Evolutionary conservation across 169 alveolate species (phyloP).

Genomic region (Plasmodium gaboni): DNA sequence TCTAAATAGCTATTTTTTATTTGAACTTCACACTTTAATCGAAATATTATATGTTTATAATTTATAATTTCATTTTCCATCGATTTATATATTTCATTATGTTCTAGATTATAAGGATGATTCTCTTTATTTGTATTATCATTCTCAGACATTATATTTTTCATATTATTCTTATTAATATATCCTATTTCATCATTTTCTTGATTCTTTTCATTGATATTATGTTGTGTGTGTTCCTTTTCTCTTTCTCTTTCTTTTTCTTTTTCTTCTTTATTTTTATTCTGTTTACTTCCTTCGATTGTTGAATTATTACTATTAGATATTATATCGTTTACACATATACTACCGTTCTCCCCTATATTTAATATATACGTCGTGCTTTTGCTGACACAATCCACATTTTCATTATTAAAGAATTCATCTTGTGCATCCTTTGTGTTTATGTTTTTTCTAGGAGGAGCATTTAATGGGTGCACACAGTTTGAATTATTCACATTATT

Average conservation of each 20-base stretch:
- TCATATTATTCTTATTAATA: neutral
- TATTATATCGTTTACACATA: neutral
- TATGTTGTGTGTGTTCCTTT: no score
- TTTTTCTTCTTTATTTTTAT: neutral
- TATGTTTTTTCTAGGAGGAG: no score
- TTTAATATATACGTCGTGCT: conserved; percentile 4
- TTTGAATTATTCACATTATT: no score
- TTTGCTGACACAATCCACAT: neutral
- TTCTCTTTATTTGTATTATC: neutral
- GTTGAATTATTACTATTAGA: conserved; percentile 4
- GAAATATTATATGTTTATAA: conserved; percentile 15
- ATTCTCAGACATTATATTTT: neutral
- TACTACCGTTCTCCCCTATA: neutral
- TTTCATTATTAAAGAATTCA: neutral
- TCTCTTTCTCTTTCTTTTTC: neutral
- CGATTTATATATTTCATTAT: conserved; percentile 11
- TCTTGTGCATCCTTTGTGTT: neutral
- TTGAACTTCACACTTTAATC: conserved; percentile 16
- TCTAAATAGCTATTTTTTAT: conserved; percentile 8
- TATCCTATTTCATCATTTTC: no score
- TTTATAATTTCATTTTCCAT: conserved; percentile 21
- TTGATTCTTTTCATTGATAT: no score
- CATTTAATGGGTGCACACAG: no score
- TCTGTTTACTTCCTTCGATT: neutral
- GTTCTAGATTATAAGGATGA: neutral